Percentiles rank a stretch among this genome's conserved stretches.
Conservation (phyloP, 805 yeast species). For the Spathaspora gorwiae region DNA sequence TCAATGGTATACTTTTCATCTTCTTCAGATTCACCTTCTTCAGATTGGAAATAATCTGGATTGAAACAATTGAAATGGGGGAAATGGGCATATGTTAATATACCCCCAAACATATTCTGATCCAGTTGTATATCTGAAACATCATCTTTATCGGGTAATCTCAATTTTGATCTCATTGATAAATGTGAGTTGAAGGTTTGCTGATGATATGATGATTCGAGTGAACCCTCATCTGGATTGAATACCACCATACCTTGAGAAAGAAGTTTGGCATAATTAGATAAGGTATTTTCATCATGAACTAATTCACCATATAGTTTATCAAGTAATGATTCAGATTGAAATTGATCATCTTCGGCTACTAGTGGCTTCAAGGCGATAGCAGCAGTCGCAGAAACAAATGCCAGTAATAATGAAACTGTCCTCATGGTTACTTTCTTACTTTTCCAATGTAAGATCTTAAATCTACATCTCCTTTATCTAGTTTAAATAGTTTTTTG, state of each 20-base stretch:
- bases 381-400: background rate
- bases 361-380: background rate
- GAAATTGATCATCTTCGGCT: background rate
- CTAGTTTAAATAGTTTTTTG: too few species aligned
- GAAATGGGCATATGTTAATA: slow-evolving; percentile 51
- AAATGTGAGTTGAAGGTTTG: slow-evolving; percentile 2
- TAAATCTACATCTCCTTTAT: too few species aligned
- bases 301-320: slow-evolving; percentile 24
- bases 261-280: background rate
- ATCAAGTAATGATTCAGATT: slow-evolving; percentile 13
- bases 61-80: slow-evolving; percentile 46
- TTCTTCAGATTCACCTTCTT: background rate
- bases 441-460: too few species aligned
- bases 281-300: slow-evolving; percentile 8
- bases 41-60: slow-evolving; percentile 11
- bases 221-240: background rate
- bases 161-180: slow-evolving; percentile 12
- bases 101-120: slow-evolving; percentile 42
- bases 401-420: background rate
- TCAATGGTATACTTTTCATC: slow-evolving; percentile 23
- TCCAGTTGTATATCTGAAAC: slow-evolving; percentile 22
- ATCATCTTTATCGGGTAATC: slow-evolving; percentile 32
- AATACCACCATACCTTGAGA: background rate
- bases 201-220: background rate
- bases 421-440: background rate